These are phyloP conservation scores for Solanum okadae DNA, from an alignment of 257 asterid genomes.

Conservation along the genomic window DNA sequence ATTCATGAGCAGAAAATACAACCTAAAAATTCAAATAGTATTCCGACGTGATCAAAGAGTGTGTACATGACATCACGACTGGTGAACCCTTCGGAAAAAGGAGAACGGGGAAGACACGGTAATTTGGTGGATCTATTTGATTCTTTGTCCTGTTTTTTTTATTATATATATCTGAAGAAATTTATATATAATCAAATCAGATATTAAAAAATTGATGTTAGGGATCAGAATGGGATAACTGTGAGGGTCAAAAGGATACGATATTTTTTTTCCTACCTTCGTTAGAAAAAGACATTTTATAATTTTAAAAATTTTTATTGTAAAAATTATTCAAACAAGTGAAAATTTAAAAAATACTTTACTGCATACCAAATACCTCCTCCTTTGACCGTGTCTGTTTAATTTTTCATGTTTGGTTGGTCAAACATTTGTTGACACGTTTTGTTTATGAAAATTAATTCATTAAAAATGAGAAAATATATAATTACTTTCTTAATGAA, in stretches of 20 bases:
- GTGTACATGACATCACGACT: not conserved
- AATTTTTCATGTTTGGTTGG: not conserved
- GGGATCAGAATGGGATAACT: not conserved
- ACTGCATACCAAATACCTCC: not conserved
- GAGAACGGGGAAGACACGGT: not conserved
- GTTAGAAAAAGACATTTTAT: not conserved
- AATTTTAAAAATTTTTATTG: not conserved
- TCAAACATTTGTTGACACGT: not conserved
- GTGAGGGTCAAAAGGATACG: not conserved
- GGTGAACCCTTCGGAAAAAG: not conserved
- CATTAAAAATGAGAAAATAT: too few relatives aligned
- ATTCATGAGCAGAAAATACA: too few relatives aligned
- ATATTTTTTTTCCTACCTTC: too few relatives aligned
- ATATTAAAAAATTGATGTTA: not conserved
- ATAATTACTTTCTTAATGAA: too few relatives aligned
- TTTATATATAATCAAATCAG: not conserved
- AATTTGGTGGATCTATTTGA: not conserved
- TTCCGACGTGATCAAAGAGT: not conserved
- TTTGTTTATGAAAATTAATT: not conserved
- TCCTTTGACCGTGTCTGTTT: not conserved
- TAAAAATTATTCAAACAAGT: not conserved
- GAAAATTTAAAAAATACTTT: not conserved
- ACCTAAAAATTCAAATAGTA: too few relatives aligned
- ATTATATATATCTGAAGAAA: not conserved
- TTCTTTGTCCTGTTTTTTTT: not conserved